Evolutionary conservation across 768 basidiomycete species (phyloP).

Genomic region (Sistotremastrum suecicum): DNA sequence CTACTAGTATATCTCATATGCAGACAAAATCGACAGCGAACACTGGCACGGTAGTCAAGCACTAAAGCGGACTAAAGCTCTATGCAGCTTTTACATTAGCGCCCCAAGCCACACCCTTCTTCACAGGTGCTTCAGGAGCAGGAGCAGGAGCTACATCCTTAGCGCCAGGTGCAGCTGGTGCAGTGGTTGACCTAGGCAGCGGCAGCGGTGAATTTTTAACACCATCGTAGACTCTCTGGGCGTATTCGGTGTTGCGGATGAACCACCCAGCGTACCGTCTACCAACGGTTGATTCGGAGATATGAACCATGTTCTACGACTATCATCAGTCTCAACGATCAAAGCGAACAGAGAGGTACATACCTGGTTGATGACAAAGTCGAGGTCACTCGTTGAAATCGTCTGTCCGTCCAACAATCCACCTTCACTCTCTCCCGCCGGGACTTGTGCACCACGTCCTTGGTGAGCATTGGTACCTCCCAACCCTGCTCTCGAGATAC

Average conservation of each 20-base stretch:
- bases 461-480: slow-evolving; percentile 7
- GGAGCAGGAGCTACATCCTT: slow-evolving; percentile 9
- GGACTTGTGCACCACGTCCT: slow-evolving; percentile 21
- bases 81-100: no score
- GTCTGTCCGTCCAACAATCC: slow-evolving; percentile 73
- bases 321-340: not conserved
- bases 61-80: no score
- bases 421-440: slow-evolving; percentile 20
- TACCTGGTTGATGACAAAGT: slow-evolving; percentile 91
- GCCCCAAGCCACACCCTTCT: no score
- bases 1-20: no score
- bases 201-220: slow-evolving; percentile 48
- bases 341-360: slow-evolving; percentile 13
- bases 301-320: slow-evolving; percentile 85
- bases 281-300: slow-evolving; percentile 88
- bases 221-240: slow-evolving; percentile 75
- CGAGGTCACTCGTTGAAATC: slow-evolving; percentile 84
- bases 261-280: slow-evolving; percentile 95
- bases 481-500: slow-evolving; percentile 37
- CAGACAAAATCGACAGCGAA: no score
- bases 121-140: slow-evolving; percentile 9
- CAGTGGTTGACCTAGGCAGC: slow-evolving; percentile 8
- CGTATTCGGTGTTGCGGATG: slow-evolving; percentile 88
- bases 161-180: slow-evolving; percentile 1
- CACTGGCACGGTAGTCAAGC: no score